A percentile compares a stretch with the other conserved stretches of the same genome.
phyloP scores from a whole-genome alignment of 2,329 filamentous ascomycete genomes.

The Cladophialophora immunda region DNA sequence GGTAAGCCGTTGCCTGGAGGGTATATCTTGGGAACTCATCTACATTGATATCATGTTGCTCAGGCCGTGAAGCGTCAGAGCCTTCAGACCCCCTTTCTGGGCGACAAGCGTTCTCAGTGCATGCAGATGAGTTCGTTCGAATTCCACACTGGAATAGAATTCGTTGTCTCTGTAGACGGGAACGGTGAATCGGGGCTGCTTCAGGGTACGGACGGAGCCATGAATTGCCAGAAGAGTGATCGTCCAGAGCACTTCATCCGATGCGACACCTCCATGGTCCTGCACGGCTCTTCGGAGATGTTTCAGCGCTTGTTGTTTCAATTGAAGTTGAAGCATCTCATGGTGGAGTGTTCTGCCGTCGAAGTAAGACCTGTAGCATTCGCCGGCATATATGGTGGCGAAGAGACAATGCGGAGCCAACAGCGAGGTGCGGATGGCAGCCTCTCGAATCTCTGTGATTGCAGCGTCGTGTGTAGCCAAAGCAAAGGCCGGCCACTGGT shows the following conservation, averaged over 20 bases:
- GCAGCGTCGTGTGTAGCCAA: constrained; percentile 9
- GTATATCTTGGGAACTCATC: not conserved
- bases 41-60: constrained; percentile 20
- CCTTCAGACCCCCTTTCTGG: constrained; percentile 3
- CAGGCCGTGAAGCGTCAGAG: constrained; percentile 9
- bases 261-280: not conserved
- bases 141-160: constrained; percentile 18
- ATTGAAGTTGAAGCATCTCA: constrained; percentile 17
- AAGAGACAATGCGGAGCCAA: constrained; percentile 12
- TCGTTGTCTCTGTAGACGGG: constrained; percentile 20
- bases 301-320: constrained; percentile 12
- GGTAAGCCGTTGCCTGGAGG: not conserved
- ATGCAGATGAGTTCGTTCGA: constrained; percentile 13
- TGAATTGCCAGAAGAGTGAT: constrained; percentile 18
- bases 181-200: constrained; percentile 11
- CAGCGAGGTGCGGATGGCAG: constrained; percentile 1
- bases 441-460: constrained; percentile 9
- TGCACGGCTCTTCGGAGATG: constrained; percentile 17
- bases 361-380: constrained; percentile 20
- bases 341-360: not conserved
- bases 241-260: constrained; percentile 19
- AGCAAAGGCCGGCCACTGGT: constrained; percentile 20
- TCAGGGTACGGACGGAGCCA: constrained; percentile 1
- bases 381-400: constrained; percentile 20
- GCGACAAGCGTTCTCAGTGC: constrained; percentile 15